Percentiles rank a stretch among this genome's conserved stretches.
Conservation (phyloP, 176 grass and related monocot species). For the Rhynchospora pubera region DNA sequence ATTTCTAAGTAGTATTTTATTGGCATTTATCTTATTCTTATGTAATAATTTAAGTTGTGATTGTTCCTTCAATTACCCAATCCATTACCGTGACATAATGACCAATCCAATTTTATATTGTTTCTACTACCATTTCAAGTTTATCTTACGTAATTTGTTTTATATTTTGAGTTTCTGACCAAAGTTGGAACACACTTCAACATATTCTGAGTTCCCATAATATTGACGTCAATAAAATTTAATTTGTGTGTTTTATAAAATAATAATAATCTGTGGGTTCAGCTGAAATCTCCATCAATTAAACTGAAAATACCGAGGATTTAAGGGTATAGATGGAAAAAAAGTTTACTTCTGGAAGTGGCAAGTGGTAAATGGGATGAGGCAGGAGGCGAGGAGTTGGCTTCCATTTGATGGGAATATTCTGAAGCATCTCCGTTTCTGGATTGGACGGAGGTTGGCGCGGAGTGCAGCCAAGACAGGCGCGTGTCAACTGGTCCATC, state of each 20-base stretch:
- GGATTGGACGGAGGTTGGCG: neutral
- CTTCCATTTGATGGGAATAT: conserved; percentile 44
- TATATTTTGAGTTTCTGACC: neutral
- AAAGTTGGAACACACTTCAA: neutral
- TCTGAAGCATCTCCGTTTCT: conserved; percentile 30
- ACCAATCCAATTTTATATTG: neutral
- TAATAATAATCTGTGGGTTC: neutral
- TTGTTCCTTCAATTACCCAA: neutral
- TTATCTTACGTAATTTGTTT: neutral
- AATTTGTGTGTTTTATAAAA: neutral
- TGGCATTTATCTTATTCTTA: neutral
- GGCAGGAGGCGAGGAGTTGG: neutral
- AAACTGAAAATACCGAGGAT: neutral
- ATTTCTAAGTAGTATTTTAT: neutral
- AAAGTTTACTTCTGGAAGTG: neutral
- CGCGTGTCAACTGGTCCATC: neutral
- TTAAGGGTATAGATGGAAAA: neutral
- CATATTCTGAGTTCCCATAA: neutral
- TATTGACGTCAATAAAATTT: neutral
- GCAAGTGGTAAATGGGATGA: neutral
- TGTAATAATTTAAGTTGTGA: neutral
- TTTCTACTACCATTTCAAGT: too few relatives aligned
- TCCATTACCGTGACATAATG: neutral
- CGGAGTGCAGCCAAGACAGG: neutral
- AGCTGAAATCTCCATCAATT: neutral